phyloP scores from a whole-genome alignment of 2,329 filamentous ascomycete genomes.

The Beauveria sp. region DNA sequence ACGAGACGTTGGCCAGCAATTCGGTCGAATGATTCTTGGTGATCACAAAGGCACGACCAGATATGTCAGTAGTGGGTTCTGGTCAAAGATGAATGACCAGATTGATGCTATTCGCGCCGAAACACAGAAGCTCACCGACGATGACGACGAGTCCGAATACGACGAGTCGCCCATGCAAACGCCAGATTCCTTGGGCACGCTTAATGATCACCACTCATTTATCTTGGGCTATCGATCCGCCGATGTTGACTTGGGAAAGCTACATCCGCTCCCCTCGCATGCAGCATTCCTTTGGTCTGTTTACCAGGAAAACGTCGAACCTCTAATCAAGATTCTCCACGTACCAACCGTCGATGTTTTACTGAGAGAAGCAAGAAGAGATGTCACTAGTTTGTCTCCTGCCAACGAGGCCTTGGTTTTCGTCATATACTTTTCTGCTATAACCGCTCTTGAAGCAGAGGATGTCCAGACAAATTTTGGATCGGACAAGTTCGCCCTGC shows the following conservation, averaged over 20 bases:
- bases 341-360: conserved; percentile 56
- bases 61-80: conserved; percentile 72
- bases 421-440: conserved; percentile 50
- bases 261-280: conserved; percentile 60
- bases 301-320: conserved; percentile 68
- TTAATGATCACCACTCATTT: conserved; percentile 59
- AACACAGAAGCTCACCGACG: conserved; percentile 37
- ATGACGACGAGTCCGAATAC: conserved; percentile 47
- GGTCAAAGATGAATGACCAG: conserved; percentile 68
- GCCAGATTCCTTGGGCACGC: conserved; percentile 23
- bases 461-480: conserved; percentile 39
- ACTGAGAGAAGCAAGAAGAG: conserved; percentile 53
- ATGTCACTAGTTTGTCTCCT: conserved; percentile 49
- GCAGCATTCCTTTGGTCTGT: conserved; percentile 62
- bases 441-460: conserved; percentile 52
- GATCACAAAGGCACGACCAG: conserved; percentile 59
- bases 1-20: conserved; percentile 35
- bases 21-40: conserved; percentile 63
- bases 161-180: conserved; percentile 48
- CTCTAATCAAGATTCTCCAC: conserved; percentile 64
- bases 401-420: conserved; percentile 57
- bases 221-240: conserved; percentile 65
- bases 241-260: conserved; percentile 55
- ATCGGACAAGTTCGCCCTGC: conserved; percentile 35
- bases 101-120: conserved; percentile 40